These are phyloP conservation scores for Papiliotrema laurentii DNA, from an alignment of 1,284 basidiomycete genomes.

Conservation along the genomic window DNA sequence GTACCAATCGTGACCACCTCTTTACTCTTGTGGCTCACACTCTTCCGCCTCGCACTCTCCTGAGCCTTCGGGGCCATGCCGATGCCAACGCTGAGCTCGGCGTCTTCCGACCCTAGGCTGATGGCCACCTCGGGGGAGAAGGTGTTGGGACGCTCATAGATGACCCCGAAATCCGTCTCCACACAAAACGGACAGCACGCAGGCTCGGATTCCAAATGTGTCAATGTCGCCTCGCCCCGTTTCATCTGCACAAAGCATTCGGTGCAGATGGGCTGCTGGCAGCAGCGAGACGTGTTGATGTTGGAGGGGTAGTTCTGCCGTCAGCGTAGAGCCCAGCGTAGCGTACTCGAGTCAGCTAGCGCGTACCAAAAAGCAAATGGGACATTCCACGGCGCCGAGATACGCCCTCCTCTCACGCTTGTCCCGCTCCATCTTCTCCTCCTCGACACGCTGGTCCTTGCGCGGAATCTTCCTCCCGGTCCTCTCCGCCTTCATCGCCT, in stretches of 20 bases:
- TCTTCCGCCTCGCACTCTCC: slow-evolving; percentile 48
- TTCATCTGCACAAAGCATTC: slow-evolving; percentile 99
- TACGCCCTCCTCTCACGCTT: slow-evolving; percentile 68
- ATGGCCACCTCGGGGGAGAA: slow-evolving; percentile 14
- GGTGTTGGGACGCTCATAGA: slow-evolving; percentile 68
- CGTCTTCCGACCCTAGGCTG: slow-evolving; percentile 20
- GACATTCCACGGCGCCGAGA: slow-evolving; percentile 85
- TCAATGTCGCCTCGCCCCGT: slow-evolving; percentile 85
- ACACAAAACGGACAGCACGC: slow-evolving; percentile 96
- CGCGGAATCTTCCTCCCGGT: slow-evolving; percentile 28
- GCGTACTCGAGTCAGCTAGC: slow-evolving; percentile 1
- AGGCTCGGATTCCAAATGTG: slow-evolving; percentile 84
- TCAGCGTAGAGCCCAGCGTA: not conserved
- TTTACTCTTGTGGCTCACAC: slow-evolving; percentile 48
- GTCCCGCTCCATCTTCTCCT: slow-evolving; percentile 54
- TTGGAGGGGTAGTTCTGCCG: slow-evolving; percentile 74
- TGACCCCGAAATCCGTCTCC: slow-evolving; percentile 90
- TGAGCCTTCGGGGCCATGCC: slow-evolving; percentile 36
- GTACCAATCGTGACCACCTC: slow-evolving; percentile 87
- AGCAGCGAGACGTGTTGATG: slow-evolving; percentile 95
- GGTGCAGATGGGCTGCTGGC: slow-evolving; percentile 96
- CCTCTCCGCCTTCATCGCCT: slow-evolving; percentile 31
- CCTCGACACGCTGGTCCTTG: slow-evolving; percentile 1
- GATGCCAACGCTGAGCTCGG: slow-evolving; percentile 24
- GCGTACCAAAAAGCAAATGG: slow-evolving; percentile 97